Evolutionary conservation across 805 yeast species (phyloP), one percentile per base, ranked within the genome.

Genomic region (Metschnikowia aberdeeniae): DNA sequence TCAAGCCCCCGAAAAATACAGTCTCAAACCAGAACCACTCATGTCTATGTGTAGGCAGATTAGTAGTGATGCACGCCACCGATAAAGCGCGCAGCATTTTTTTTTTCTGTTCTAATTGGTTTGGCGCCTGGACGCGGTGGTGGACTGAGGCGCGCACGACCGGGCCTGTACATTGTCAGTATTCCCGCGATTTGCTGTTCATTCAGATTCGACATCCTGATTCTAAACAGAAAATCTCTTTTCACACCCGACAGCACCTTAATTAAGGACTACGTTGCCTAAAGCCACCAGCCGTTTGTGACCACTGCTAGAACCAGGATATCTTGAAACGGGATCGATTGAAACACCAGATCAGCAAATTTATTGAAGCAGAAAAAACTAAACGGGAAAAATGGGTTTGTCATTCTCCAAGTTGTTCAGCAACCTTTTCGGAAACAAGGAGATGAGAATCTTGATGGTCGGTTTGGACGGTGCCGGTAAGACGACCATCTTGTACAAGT

Each of bases 391-490:
- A 40, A 90, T 92, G 98, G 98, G 98, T 80, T 78, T 90, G 73
- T 86, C 89, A 61, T 82, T 90, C 73, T 92, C 97, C 56, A 90
- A 89, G 75, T 81, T 90, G 73, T 86, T 92, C 70, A 84, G 84
- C 72, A 92, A 90, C 81, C 93, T 90, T 60, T 87, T 92, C 66
- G 97, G 97, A 76, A 89, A 89, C 75, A 90, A 86, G 77, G 98
- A 89, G 71, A 90, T 89, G 97, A 86, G 97, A 77, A 89, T 89
- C 64, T 83, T 89, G 72, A 89, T 89, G 97, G 97, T 89, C 66
- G 97, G 97, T 75, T 81, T 89, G 62, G 97, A 89, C 72, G 96
- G 96, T 65, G 97, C 97, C 58, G 97, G 97, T 85, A 89, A 89
- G 76, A 89, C 97, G 71, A 89, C 97, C 70, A 90, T 89, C 66